Base-by-base conservation (phyloP, 2,329 filamentous ascomycete genomes). In the Dothideomycetes sp. region DNA sequence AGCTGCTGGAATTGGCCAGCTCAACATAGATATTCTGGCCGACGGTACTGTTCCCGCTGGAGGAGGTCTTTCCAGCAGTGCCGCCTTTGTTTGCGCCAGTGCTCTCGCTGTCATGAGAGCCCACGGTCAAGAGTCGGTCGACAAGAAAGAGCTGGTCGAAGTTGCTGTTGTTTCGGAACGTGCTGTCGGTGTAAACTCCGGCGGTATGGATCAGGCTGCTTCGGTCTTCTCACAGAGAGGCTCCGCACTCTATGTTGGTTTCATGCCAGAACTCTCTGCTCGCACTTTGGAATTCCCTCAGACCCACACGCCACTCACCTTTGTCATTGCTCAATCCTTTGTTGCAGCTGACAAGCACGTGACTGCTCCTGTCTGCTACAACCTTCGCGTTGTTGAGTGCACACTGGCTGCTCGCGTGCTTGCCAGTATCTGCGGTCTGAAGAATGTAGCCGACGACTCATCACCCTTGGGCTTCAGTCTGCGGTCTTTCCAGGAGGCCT, bases 171-270 rank as follows among this genome's bases (percentile, higher is more conserved):
- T 95, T 25, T 94, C 87, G 32, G 91, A 98, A 67, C 78, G 91
- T 43, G 81, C 84, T 12, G 91, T 96, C 4, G 91, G 91, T 37
- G 91, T 98, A 52, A 96, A 96, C 65, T 93, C 87, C 4, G 91
- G 91, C 61, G 91, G 88, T 42, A 96, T 98, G 91, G 91, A 98
- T 57, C 91, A 98, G 66, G 81, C 87, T 11, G 91, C 91, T 23
- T 96, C 89, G 0, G 89, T 98, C 48, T 91, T 98, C 64, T 89
- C 87, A 0, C 74, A 85, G 53, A 79, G 80, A 49, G 88, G 85
- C 36, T 84, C 83, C 27, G 87, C 91, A 8, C 76, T 95, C 30
- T 88, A 93, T 58, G 89, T 95, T 45, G 84, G 82, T 8, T 98
- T 98, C 67, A 78, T 78, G 48, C 91, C 91, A 3, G 71, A 68